A percentile compares a stretch with the other conserved stretches of the same genome.
Conservation (phyloP, 1,284 basidiomycete species). For the Sporisorium iseilematis-ciliati region DNA sequence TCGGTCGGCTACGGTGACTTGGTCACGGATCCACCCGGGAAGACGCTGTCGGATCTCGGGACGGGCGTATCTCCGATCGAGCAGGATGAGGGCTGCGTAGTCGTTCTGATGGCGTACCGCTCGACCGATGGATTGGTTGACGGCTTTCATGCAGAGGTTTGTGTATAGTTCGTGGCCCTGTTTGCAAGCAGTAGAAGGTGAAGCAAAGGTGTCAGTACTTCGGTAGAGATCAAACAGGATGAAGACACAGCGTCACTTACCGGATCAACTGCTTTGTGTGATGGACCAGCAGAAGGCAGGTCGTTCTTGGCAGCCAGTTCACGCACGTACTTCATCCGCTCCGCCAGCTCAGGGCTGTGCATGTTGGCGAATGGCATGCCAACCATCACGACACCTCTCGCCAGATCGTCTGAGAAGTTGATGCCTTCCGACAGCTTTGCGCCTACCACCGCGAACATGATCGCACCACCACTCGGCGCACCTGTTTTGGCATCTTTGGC, state of each 20-base stretch:
- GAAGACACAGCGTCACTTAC: conserved; percentile 14
- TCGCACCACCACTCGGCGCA: conserved; percentile 53
- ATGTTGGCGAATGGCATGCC: conserved; percentile 95
- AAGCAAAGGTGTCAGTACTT: not conserved
- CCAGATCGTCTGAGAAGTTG: conserved; percentile 87
- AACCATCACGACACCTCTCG: conserved; percentile 85
- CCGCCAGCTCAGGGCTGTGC: conserved; percentile 87
- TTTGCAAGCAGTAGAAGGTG: not conserved
- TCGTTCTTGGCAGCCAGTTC: conserved; percentile 32
- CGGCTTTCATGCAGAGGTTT: conserved; percentile 84
- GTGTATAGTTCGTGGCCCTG: conserved; percentile 64
- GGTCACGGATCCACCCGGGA: conserved; percentile 77
- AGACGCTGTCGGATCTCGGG: conserved; percentile 57
- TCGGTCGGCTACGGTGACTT: conserved; percentile 76
- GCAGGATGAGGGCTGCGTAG: conserved; percentile 64
- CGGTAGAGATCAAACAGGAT: not conserved
- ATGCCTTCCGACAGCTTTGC: conserved; percentile 97
- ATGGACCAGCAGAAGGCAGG: not conserved
- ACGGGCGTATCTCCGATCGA: conserved; percentile 62
- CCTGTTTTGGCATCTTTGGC: conserved; percentile 6
- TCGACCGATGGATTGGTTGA: conserved; percentile 96
- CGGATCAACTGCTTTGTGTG: conserved; percentile 17
- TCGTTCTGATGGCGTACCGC: conserved; percentile 67
- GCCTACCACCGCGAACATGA: conserved; percentile 86
- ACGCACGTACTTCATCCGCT: conserved; percentile 78